Evolutionary conservation across 768 basidiomycete genomes (phyloP).

Genomic region (Lactarius tabidus): DNA sequence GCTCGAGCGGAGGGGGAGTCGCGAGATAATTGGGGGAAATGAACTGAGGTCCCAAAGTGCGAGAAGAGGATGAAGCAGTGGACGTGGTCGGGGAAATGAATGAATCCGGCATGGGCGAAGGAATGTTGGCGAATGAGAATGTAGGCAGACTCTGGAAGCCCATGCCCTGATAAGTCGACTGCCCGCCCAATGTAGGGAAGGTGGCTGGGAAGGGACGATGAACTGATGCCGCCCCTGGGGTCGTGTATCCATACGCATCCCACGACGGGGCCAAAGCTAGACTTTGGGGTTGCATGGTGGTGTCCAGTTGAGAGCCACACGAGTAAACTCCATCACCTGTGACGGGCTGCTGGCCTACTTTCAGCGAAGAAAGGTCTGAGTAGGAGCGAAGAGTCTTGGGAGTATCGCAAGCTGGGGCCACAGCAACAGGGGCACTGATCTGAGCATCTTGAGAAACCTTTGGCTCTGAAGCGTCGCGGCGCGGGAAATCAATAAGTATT

Average conservation of each 20-base stretch:
- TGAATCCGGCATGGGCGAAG: not conserved
- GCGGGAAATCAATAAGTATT: not conserved
- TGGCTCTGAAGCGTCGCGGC: not conserved
- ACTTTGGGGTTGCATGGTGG: not conserved
- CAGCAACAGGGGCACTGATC: not conserved
- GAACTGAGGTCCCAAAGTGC: not conserved
- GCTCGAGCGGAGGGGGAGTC: not conserved
- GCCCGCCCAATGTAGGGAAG: not conserved
- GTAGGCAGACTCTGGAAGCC: not conserved
- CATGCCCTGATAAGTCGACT: not conserved
- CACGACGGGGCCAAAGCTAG: not conserved
- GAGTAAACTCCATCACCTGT: not conserved
- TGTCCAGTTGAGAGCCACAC: not conserved
- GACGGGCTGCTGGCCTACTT: not conserved
- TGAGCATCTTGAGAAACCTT: not conserved
- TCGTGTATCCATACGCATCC: not conserved
- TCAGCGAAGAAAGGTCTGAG: not conserved
- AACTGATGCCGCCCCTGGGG: not conserved
- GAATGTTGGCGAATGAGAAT: not conserved
- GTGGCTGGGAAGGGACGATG: not conserved
- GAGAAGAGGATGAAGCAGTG: not conserved
- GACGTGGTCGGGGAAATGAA: not conserved
- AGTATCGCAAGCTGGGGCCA: not conserved
- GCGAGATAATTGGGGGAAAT: not conserved
- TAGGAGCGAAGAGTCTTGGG: not conserved